phyloP scores from a whole-genome alignment of 2,329 filamentous ascomycete genomes.

The Rhytidhysteron rufulum region DNA sequence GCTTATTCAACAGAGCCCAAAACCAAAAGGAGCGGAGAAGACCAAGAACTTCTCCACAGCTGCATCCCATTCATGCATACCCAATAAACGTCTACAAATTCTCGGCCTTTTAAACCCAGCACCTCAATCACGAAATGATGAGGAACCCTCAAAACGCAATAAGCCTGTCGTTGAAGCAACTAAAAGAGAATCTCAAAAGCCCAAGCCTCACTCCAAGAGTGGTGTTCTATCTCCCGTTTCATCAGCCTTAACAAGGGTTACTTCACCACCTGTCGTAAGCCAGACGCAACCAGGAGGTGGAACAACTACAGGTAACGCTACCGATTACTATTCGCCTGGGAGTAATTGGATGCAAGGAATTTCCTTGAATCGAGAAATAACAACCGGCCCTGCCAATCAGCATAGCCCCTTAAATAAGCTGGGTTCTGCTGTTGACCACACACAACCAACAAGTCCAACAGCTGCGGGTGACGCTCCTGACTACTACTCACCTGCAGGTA shows the following conservation, averaged over 20 bases:
- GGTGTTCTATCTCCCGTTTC: background rate
- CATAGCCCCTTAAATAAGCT: too few relatives aligned
- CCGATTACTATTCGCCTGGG: background rate
- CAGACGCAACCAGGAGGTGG: background rate
- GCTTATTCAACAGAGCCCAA: conserved; percentile 11
- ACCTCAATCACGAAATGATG: background rate
- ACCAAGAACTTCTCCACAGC: conserved; percentile 13
- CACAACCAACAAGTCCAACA: background rate
- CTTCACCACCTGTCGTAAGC: background rate
- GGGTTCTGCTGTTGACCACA: background rate
- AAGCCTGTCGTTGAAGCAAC: background rate
- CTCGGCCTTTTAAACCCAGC: background rate
- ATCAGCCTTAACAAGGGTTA: too few relatives aligned
- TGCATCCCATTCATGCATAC: too few relatives aligned
- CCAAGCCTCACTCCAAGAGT: too few relatives aligned
- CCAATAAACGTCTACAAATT: background rate
- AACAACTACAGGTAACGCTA: background rate
- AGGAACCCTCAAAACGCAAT: background rate
- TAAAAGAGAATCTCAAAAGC: background rate
- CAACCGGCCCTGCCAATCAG: background rate
- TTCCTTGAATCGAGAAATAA: background rate
- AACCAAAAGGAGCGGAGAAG: conserved; percentile 19
- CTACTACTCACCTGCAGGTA: background rate
- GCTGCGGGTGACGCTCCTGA: background rate
- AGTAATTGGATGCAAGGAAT: background rate